These are phyloP conservation scores for Hordeum marinum DNA, from an alignment of 176 grass and related monocot species.

Conservation along the genomic window DNA sequence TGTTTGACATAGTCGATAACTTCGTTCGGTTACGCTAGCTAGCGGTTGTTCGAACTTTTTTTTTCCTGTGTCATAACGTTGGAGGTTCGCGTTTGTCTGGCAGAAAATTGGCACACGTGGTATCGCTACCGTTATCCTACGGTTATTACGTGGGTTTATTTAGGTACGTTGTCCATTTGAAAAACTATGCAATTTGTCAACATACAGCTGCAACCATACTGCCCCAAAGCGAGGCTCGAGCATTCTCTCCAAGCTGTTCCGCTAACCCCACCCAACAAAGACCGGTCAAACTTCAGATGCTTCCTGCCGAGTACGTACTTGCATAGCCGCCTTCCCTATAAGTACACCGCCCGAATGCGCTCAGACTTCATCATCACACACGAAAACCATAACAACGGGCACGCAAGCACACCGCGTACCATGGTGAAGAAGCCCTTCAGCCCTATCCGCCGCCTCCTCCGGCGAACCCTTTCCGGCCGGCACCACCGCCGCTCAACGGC, in stretches of 20 bases:
- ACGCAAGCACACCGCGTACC: not conserved
- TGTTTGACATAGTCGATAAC: not conserved
- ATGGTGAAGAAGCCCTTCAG: constrained; percentile 43
- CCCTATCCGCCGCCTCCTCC: constrained; percentile 39
- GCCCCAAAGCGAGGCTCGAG: not conserved
- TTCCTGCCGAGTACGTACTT: not conserved
- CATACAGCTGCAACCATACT: not conserved
- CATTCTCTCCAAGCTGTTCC: constrained; percentile 15
- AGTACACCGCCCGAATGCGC: not conserved
- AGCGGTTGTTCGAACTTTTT: no score
- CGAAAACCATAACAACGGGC: not conserved
- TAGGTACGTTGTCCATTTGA: no score
- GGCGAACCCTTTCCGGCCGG: constrained; percentile 20
- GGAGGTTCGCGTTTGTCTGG: not conserved
- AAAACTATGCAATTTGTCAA: not conserved
- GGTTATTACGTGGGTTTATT: no score
- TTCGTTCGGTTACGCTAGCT: not conserved
- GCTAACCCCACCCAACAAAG: constrained; percentile 28
- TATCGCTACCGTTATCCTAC: no score
- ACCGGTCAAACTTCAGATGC: constrained; percentile 24
- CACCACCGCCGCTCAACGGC: constrained; percentile 7
- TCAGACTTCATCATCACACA: not conserved
- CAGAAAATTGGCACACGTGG: not conserved
- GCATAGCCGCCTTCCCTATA: constrained; percentile 9
- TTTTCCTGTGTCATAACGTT: not conserved